Base-by-base conservation (phyloP, 768 basidiomycete species). In the Termitomyces sp. region DNA sequence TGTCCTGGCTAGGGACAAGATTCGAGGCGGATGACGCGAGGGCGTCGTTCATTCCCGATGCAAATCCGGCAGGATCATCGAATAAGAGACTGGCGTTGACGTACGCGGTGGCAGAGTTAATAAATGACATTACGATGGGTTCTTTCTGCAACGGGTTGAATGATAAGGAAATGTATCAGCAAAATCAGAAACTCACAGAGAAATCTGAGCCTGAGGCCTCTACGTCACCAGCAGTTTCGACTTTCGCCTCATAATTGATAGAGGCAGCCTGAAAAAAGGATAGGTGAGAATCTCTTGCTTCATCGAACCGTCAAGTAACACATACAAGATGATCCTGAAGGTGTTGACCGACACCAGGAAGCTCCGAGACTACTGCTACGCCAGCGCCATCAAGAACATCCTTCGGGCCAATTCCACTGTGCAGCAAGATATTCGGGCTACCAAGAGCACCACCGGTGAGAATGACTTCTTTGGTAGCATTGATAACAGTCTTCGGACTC, bases 31-130 rank as follows among this genome's bases (percentile, higher is more conserved):
- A 61, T n/a, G 44, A 53, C 39, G 55, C 56, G 3, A 59, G 31
- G 14, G 47, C 46, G 26, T 22, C 34, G n/a, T 43, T 24, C 5
- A 61, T 31, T 41, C 22, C 39, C 24, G 29, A 44, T 41, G 56
- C 46, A 36, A 64, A 61, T 27, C 52, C 51, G 22, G 34, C 39
- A 27, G 57, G 24, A 53, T 53, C 60, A 43, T 70, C 75, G 58
- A 83, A 72, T 32, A 83, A 74, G 34, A 68, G 68, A 37, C 78
- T 76, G 59, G 76, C 70, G 69, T 85, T 85, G 62, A 78, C 74
- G 65, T 85, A 88, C 7, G 80, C 81, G 39, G 81, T 82, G 4
- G 85, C 85, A 34, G 82, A 78, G 73, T 87, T 88, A 66, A 86
- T 74, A 67, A 79, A 82, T 3, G 84, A 85, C 16, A 77, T 63